A percentile compares a stretch with the other conserved stretches of the same genome.
Conservation (phyloP, 2,329 filamentous ascomycete species). For the Amauroascus niger region DNA sequence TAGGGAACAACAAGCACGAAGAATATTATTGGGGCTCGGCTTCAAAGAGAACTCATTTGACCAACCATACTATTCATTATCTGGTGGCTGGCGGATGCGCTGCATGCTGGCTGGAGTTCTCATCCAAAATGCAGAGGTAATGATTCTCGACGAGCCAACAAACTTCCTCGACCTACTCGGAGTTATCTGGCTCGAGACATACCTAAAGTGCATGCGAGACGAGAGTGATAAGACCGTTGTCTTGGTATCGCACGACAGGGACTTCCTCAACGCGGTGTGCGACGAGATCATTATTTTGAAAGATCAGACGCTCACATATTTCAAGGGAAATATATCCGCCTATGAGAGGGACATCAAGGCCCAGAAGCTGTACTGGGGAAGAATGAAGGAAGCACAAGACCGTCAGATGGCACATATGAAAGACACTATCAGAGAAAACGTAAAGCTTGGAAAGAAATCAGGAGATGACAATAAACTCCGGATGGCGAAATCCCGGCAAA, state of each 20-base stretch:
- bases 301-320: slow-evolving; percentile 61
- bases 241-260: slow-evolving; percentile 74
- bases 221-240: slow-evolving; percentile 54
- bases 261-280: slow-evolving; percentile 67
- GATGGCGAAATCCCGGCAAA: slow-evolving; percentile 75
- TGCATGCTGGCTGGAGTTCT: slow-evolving; percentile 56
- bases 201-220: slow-evolving; percentile 52
- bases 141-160: slow-evolving; percentile 78
- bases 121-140: slow-evolving; percentile 62
- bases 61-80: slow-evolving; percentile 55
- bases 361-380: slow-evolving; percentile 56
- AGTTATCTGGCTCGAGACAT: slow-evolving; percentile 73
- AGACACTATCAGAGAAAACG: slow-evolving; percentile 63
- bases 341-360: slow-evolving; percentile 60
- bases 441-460: slow-evolving; percentile 63
- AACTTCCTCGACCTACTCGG: slow-evolving; percentile 76
- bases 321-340: slow-evolving; percentile 61
- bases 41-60: slow-evolving; percentile 56
- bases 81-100: slow-evolving; percentile 69
- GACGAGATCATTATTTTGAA: slow-evolving; percentile 66
- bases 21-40: slow-evolving; percentile 59
- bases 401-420: slow-evolving; percentile 72
- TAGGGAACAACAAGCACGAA: slow-evolving; percentile 56
- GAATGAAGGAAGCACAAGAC: slow-evolving; percentile 74
- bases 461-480: slow-evolving; percentile 77